Evolutionary conservation across 768 basidiomycete species (phyloP).

Genomic region (Suillus placidus): DNA sequence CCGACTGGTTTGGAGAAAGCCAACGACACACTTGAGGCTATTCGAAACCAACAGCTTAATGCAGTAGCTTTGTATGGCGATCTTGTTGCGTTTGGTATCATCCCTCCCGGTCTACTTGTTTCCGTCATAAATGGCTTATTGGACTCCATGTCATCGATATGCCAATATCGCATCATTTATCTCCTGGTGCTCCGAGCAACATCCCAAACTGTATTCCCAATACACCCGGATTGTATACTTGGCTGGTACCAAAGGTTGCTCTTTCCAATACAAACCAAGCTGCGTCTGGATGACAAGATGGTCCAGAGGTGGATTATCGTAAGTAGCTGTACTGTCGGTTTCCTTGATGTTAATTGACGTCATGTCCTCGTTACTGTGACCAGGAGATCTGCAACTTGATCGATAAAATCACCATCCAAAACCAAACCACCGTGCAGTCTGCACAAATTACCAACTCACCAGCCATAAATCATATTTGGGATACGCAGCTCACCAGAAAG

Average conservation of each 20-base stretch:
- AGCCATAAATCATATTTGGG: slow-evolving; percentile 4
- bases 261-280: neutral
- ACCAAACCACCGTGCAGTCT: neutral
- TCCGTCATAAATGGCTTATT: neutral
- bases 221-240: neutral
- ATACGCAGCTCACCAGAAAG: slow-evolving; percentile 3
- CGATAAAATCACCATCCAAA: neutral
- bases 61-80: slow-evolving; percentile 9
- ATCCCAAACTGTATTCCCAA: neutral
- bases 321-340: neutral
- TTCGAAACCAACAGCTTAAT: neutral
- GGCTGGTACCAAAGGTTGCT: slow-evolving; percentile 1
- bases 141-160: neutral
- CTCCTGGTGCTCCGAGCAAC: slow-evolving; percentile 10
- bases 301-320: slow-evolving; percentile 11
- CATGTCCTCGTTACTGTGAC: neutral
- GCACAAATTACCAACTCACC: neutral
- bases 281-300: slow-evolving; percentile 1
- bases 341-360: neutral
- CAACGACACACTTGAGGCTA: neutral
- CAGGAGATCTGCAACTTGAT: slow-evolving; percentile 12
- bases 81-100: slow-evolving; percentile 5
- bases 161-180: slow-evolving; percentile 9
- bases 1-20: slow-evolving; percentile 9
- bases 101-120: neutral